A percentile compares a stretch with the other conserved stretches of the same genome.
Conservation (phyloP, 2,329 filamentous ascomycete genomes). For the Emmonsiellopsis sp. region DNA sequence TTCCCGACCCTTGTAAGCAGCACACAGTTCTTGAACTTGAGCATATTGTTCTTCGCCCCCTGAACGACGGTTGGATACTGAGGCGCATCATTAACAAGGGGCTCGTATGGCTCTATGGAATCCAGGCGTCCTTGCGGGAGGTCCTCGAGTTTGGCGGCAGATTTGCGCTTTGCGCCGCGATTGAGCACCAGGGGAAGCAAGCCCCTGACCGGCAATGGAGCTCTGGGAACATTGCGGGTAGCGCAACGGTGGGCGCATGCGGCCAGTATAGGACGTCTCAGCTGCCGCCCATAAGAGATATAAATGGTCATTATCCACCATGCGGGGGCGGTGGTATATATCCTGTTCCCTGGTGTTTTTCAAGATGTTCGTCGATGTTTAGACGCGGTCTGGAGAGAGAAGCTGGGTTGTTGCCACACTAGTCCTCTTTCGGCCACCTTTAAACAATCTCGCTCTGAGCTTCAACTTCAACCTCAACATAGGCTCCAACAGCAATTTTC, state of each 20-base stretch:
- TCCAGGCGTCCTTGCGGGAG: conserved; percentile 50
- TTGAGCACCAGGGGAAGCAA: not conserved
- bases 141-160: conserved; percentile 35
- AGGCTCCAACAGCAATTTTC: not conserved
- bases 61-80: conserved; percentile 81
- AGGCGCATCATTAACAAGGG: conserved; percentile 39
- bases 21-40: conserved; percentile 82
- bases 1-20: conserved; percentile 84
- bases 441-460: not conserved
- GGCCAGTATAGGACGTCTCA: not conserved
- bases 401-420: not conserved
- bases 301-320: conserved; percentile 8
- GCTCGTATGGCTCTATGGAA: conserved; percentile 31
- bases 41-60: conserved; percentile 82
- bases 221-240: not conserved
- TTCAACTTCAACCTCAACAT: not conserved
- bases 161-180: conserved; percentile 29
- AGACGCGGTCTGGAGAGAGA: not conserved
- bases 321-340: conserved; percentile 4
- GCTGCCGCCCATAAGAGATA: conserved; percentile 1
- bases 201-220: not conserved
- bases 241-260: not conserved
- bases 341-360: conserved; percentile 14
- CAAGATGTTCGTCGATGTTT: conserved; percentile 8
- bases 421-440: not conserved